Conservation (phyloP, 1,139 yeast species). For the Geotrichum restrictum region DNA sequence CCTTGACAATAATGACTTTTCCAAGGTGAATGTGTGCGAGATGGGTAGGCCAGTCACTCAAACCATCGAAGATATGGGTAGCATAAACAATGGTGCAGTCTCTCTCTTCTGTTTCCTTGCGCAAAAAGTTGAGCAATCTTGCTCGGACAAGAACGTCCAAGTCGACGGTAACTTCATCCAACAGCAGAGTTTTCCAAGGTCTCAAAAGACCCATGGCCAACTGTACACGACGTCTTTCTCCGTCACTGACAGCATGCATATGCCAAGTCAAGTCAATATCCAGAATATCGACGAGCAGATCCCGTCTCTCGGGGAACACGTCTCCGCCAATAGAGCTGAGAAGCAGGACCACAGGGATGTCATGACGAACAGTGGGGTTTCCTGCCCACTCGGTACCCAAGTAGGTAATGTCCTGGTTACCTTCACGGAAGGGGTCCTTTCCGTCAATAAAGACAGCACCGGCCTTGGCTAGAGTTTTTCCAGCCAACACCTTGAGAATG, state of each 20-base stretch:
- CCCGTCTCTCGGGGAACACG: conserved; percentile 67
- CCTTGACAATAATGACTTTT: conserved; percentile 32
- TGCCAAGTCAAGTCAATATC: conserved; percentile 89
- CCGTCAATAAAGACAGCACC: conserved; percentile 69
- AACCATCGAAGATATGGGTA: conserved; percentile 93
- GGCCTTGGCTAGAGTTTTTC: conserved; percentile 75
- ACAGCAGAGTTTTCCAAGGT: conserved; percentile 79
- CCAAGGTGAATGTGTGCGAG: conserved; percentile 80
- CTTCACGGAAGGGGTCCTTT: conserved; percentile 72
- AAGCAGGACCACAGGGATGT: conserved; percentile 76
- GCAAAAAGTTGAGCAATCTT: conserved; percentile 63
- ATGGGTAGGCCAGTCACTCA: conserved; percentile 83
- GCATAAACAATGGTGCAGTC: conserved; percentile 74
- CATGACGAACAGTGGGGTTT: conserved; percentile 83
- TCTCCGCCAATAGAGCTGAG: conserved; percentile 83
- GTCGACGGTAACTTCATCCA: conserved; percentile 96
- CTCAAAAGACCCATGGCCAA: conserved; percentile 85
- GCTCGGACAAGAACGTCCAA: conserved; percentile 87
- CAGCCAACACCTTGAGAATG: conserved; percentile 74
- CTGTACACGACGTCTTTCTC: conserved; percentile 91
- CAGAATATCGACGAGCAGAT: conserved; percentile 63
- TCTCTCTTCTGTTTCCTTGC: conserved; percentile 62
- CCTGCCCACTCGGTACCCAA: conserved; percentile 98
- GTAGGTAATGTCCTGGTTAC: conserved; percentile 70
- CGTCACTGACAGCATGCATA: conserved; percentile 89